Percentiles rank a stretch among this genome's conserved stretches.
phyloP scores from a whole-genome alignment of 345 rosid genomes.

The Ailanthus altissimus region DNA sequence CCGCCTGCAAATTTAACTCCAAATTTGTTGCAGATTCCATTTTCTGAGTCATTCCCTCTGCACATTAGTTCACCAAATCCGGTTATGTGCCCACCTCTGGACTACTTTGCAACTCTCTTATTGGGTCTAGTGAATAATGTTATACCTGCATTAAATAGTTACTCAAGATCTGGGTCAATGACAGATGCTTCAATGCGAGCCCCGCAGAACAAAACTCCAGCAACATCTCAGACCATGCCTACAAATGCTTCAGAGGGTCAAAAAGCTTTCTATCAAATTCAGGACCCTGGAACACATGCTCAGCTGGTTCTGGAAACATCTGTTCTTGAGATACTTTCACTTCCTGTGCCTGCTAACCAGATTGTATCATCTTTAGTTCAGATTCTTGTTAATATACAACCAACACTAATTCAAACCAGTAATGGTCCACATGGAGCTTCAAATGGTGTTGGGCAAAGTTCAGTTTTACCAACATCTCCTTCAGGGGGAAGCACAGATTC shows the following conservation, averaged over 20 bases:
- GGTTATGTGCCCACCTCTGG: slow-evolving; percentile 76
- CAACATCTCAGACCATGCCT: slow-evolving; percentile 74
- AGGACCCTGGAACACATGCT: slow-evolving; percentile 95
- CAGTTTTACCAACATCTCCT: slow-evolving; percentile 84
- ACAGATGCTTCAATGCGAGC: slow-evolving; percentile 65
- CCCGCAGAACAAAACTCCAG: slow-evolving; percentile 62
- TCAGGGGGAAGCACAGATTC: slow-evolving; percentile 99
- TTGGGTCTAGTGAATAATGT: slow-evolving; percentile 92
- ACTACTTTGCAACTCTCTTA: slow-evolving; percentile 86
- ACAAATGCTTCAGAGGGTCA: slow-evolving; percentile 73
- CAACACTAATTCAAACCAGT: slow-evolving; percentile 91
- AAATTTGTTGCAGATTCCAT: slow-evolving; percentile 68
- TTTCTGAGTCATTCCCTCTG: slow-evolving; percentile 93
- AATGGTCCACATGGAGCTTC: slow-evolving; percentile 79
- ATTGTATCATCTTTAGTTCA: slow-evolving; percentile 86
- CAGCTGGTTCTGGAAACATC: slow-evolving; percentile 96
- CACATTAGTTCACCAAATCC: slow-evolving; percentile 68
- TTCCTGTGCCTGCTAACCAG: slow-evolving; percentile 85
- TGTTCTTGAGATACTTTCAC: slow-evolving; percentile 91
- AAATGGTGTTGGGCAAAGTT: slow-evolving; percentile 69
- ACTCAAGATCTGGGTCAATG: slow-evolving; percentile 60
- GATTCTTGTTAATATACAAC: slow-evolving; percentile 86
- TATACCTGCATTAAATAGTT: slow-evolving; percentile 80
- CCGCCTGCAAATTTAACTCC: background rate
- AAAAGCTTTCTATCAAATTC: slow-evolving; percentile 92